Evolutionary conservation across 768 basidiomycete genomes (phyloP).

Genomic region (Solioccasus polychromus): DNA sequence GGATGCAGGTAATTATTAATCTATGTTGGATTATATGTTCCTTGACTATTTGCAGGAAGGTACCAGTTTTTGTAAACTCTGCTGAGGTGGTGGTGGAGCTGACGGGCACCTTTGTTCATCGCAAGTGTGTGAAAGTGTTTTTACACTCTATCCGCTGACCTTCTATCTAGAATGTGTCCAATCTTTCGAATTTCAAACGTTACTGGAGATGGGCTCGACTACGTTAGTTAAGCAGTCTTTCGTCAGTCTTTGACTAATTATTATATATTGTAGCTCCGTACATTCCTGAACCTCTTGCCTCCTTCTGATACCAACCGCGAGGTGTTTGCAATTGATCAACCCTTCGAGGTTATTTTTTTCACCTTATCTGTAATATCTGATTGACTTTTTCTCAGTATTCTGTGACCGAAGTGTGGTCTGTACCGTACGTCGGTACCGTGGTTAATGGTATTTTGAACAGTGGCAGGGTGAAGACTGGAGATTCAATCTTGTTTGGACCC

Average conservation of each 20-base stretch:
- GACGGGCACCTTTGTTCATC: constrained; percentile 68
- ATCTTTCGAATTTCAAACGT: constrained; percentile 94
- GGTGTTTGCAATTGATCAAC: constrained; percentile 76
- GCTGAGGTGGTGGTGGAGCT: constrained; percentile 79
- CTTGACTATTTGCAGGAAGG: constrained; percentile 51
- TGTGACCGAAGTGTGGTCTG: constrained; percentile 84
- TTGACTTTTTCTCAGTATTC: constrained; percentile 56
- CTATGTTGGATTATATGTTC: not conserved
- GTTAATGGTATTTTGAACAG: constrained; percentile 82
- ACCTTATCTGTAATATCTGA: not conserved
- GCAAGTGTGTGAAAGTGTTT: constrained; percentile 47
- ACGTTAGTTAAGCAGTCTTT: constrained; percentile 40
- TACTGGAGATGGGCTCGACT: constrained; percentile 86
- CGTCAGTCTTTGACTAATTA: constrained; percentile 11
- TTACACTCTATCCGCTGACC: constrained; percentile 1
- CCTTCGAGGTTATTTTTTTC: constrained; percentile 58
- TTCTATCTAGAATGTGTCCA: constrained; percentile 69
- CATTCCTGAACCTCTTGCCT: constrained; percentile 87
- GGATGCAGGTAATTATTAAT: constrained; percentile 69
- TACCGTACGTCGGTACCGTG: constrained; percentile 82
- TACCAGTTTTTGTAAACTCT: constrained; percentile 81
- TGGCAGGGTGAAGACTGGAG: constrained; percentile 74
- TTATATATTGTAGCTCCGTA: constrained; percentile 61
- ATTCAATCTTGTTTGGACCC: constrained; percentile 82
- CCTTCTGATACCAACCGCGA: constrained; percentile 82